Evolutionary conservation across 805 yeast genomes (phyloP).

Genomic region (Yarrowia phangngaensis): DNA sequence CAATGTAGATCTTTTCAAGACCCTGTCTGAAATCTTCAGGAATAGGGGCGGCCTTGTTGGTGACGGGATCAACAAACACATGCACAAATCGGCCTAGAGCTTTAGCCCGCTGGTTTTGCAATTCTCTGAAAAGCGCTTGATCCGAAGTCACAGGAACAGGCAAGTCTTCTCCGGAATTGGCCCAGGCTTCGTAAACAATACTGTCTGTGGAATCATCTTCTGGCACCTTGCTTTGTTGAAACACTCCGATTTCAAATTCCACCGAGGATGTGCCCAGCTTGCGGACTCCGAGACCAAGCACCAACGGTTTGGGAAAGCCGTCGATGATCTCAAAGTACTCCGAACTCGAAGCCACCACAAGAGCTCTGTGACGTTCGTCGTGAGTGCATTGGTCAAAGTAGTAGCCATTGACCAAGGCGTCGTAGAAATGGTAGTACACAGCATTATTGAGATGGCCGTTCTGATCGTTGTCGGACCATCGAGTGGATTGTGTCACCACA

Average conservation of each 20-base stretch:
- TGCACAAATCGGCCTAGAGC: slow-evolving; percentile 36
- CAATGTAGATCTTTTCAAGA: slow-evolving; percentile 12
- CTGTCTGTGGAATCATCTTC: slow-evolving; percentile 21
- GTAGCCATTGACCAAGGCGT: slow-evolving; percentile 29
- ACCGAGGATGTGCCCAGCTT: slow-evolving; percentile 35
- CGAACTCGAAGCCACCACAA: slow-evolving; percentile 35
- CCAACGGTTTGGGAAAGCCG: slow-evolving; percentile 36
- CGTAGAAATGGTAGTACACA: slow-evolving; percentile 33
- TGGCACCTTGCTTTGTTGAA: slow-evolving; percentile 30
- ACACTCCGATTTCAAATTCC: slow-evolving; percentile 36
- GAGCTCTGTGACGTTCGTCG: slow-evolving; percentile 27
- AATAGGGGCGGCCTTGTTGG: slow-evolving; percentile 32
- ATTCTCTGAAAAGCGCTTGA: slow-evolving; percentile 27
- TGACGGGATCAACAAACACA: slow-evolving; percentile 35
- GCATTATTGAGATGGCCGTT: slow-evolving; percentile 37
- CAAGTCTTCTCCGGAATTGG: slow-evolving; percentile 27
- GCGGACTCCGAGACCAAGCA: slow-evolving; percentile 34
- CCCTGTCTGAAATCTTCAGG: slow-evolving; percentile 28
- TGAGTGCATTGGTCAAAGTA: slow-evolving; percentile 25
- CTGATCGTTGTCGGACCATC: slow-evolving; percentile 36
- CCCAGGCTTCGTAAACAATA: slow-evolving; percentile 20
- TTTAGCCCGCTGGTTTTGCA: slow-evolving; percentile 30
- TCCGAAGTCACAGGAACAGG: slow-evolving; percentile 17
- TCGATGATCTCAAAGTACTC: slow-evolving; percentile 34
- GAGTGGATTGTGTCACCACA: slow-evolving; percentile 28